These are phyloP conservation scores for Trichoderma harzianum DNA, from an alignment of 2,329 filamentous ascomycete species.

Conservation along the genomic window DNA sequence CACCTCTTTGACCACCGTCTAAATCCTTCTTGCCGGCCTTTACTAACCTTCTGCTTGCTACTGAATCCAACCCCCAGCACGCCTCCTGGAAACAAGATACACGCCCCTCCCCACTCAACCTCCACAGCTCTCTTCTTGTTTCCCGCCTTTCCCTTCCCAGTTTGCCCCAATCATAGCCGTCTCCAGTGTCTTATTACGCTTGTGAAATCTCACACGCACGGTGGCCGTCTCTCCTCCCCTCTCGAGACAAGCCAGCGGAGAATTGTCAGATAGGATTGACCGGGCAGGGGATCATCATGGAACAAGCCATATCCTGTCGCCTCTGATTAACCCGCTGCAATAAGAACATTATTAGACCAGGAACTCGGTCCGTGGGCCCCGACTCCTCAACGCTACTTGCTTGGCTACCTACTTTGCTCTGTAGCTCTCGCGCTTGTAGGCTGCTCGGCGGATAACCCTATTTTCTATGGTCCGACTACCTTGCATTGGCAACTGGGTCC, in stretches of 20 bases:
- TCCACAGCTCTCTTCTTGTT: constrained; percentile 20
- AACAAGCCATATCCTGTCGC: constrained; percentile 25
- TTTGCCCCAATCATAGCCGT: constrained; percentile 23
- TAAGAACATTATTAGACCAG: constrained; percentile 24
- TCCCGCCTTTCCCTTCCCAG: constrained; percentile 21
- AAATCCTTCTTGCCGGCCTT: not conserved
- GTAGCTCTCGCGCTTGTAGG: constrained; percentile 8
- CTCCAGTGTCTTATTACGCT: constrained; percentile 29
- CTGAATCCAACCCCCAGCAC: constrained; percentile 23
- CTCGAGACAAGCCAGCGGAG: constrained; percentile 33
- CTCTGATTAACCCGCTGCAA: constrained; percentile 34
- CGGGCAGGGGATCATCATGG: constrained; percentile 31
- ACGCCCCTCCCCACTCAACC: constrained; percentile 20
- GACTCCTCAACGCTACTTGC: constrained; percentile 1
- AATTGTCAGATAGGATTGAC: constrained; percentile 34
- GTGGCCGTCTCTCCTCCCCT: constrained; percentile 21
- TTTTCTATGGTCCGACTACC: constrained; percentile 42
- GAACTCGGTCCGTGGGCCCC: constrained; percentile 35
- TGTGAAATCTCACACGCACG: constrained; percentile 24
- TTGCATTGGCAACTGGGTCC: constrained; percentile 40
- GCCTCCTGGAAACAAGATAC: constrained; percentile 25
- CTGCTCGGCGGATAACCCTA: constrained; percentile 34
- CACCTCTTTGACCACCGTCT: not conserved
- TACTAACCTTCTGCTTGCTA: constrained; percentile 4
- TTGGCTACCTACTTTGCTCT: not conserved